A percentile compares a stretch with the other conserved stretches of the same genome.
Conservation (phyloP, 2,329 filamentous ascomycete species). For the Nothophaeocryptopus gaeumannii region DNA sequence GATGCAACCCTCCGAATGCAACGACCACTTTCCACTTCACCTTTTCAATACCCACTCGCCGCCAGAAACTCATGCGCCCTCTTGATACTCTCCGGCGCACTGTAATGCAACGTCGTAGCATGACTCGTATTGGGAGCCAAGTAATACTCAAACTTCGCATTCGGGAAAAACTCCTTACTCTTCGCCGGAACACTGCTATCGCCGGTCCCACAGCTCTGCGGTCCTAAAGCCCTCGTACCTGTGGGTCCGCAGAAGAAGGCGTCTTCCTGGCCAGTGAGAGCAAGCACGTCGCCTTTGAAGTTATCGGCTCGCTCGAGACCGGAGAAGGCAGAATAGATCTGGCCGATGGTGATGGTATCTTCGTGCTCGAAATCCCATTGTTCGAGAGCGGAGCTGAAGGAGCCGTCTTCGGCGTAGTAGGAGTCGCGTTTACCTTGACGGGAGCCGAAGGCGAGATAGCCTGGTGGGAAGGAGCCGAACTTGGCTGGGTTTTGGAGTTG, state of each 20-base stretch:
- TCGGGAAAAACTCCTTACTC: constrained; percentile 18
- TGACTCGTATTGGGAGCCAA: constrained; percentile 19
- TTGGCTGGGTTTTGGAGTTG: constrained; percentile 18
- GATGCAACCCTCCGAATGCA: too few species aligned
- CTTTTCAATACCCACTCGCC: constrained; percentile 15
- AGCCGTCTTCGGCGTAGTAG: constrained; percentile 18
- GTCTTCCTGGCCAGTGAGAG: constrained; percentile 19
- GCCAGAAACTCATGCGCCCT: constrained; percentile 20
- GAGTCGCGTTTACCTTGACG: constrained; percentile 16
- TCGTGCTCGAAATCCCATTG: constrained; percentile 21
- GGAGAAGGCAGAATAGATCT: constrained; percentile 19
- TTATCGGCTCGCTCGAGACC: constrained; percentile 14
- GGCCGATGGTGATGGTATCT: constrained; percentile 21
- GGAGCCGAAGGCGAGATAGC: constrained; percentile 20
- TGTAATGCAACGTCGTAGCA: constrained; percentile 21
- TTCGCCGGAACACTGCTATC: constrained; percentile 15
- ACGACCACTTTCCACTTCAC: neutral
- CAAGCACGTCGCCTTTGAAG: constrained; percentile 17
- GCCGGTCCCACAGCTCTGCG: constrained; percentile 18
- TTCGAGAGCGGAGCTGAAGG: constrained; percentile 16
- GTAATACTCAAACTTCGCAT: constrained; percentile 16
- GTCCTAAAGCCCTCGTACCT: constrained; percentile 15
- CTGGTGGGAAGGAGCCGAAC: constrained; percentile 15
- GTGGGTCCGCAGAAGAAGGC: constrained; percentile 24
- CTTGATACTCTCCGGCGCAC: constrained; percentile 12